A percentile compares a stretch with the other conserved stretches of the same genome.
phyloP scores from a whole-genome alignment of 192 early-diverging fungal species.

The Ambispora gerdemannii region DNA sequence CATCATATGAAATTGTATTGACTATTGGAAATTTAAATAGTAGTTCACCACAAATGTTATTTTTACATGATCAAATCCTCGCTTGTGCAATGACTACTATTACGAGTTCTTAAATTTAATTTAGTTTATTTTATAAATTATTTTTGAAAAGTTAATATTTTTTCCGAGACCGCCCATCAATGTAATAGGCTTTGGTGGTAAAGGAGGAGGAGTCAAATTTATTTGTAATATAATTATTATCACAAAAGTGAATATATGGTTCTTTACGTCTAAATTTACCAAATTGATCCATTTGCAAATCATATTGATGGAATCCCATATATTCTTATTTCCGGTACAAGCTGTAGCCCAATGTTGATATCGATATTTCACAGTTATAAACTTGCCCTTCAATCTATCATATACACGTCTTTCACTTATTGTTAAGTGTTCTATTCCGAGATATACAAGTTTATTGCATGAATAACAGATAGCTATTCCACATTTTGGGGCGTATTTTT shows the following conservation, averaged over 20 bases:
- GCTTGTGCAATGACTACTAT: constrained; percentile 3
- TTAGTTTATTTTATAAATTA: constrained; percentile 18
- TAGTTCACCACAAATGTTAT: constrained; percentile 13
- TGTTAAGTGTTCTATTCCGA: too few relatives aligned
- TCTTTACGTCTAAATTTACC: constrained; percentile 1
- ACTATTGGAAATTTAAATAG: constrained; percentile 12
- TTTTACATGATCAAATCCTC: constrained; percentile 1
- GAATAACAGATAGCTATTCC: constrained; percentile 14
- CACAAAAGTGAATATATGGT: background rate
- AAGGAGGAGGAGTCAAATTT: constrained; percentile 23
- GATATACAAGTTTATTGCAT: too few relatives aligned
- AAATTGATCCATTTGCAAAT: too few relatives aligned
- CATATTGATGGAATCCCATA: too few relatives aligned
- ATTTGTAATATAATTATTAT: constrained; percentile 18
- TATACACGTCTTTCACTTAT: too few relatives aligned
- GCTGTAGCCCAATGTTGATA: too few relatives aligned
- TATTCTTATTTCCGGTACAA: too few relatives aligned
- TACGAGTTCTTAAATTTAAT: background rate
- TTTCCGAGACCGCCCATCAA: constrained; percentile 13
- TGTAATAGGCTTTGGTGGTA: constrained; percentile 18
- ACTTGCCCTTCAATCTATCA: too few relatives aligned
- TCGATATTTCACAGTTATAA: too few relatives aligned
- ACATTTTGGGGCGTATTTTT: background rate
- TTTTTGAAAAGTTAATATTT: constrained; percentile 19
- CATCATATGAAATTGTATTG: constrained; percentile 6